Evolutionary conservation across 169 alveolate species (phyloP).

Genomic region (Toxoplasma gondii): DNA sequence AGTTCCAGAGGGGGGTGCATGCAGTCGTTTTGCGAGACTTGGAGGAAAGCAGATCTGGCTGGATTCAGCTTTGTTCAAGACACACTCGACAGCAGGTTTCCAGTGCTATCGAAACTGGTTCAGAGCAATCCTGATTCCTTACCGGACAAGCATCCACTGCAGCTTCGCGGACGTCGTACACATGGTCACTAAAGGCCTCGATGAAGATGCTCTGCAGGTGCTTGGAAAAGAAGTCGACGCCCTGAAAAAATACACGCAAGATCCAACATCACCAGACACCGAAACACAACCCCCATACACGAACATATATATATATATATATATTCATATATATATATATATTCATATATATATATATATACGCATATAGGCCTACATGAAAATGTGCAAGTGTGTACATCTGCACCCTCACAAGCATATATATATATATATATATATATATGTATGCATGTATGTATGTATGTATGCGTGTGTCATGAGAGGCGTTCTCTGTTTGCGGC

Average conservation of each 20-base stretch:
- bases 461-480: too few relatives aligned
- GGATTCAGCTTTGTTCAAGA: too few relatives aligned
- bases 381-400: too few relatives aligned
- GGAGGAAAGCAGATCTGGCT: neutral
- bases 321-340: too few relatives aligned
- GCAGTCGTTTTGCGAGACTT: neutral
- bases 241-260: neutral
- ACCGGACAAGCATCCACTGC: constrained; percentile 18
- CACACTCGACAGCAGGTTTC: neutral
- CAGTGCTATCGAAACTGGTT: neutral
- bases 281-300: neutral
- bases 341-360: too few relatives aligned
- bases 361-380: too few relatives aligned
- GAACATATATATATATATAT: too few relatives aligned
- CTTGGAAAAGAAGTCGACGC: neutral
- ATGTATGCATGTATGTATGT: too few relatives aligned
- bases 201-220: neutral
- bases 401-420: too few relatives aligned
- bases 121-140: neutral
- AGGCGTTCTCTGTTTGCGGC: too few relatives aligned
- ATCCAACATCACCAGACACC: neutral
- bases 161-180: constrained; percentile 38
- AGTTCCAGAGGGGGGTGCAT: neutral
- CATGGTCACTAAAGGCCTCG: constrained; percentile 21
- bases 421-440: too few relatives aligned